Evolutionary conservation across 345 rosid genomes (phyloP), one percentile per base, ranked within the genome.

Genomic region (Eucalyptus rudis): DNA sequence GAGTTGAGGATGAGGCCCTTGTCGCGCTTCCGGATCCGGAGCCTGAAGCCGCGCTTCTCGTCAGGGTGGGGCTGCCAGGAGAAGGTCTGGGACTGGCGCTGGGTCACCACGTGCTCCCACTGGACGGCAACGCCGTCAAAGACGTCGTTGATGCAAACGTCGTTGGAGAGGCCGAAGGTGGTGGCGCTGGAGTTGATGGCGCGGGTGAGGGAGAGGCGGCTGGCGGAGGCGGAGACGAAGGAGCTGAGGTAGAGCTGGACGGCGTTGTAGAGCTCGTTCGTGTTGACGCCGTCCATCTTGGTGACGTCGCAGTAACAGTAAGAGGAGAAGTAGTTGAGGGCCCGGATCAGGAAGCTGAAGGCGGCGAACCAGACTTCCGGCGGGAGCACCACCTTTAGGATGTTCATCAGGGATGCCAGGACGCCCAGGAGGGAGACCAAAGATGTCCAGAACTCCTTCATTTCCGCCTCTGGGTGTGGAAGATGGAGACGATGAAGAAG

Each of bases 61-160:
- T 97, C 99, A 0, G 99, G 99, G 50, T 96, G 87, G 3, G 98
- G 98, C n/a, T 96, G 93, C 99, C 98, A 92, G 1, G 97, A 95
- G 85, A 96, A 95, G 13, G 96, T 90, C 89, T 95, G 97, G 15
- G 97, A 88, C 71, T 96, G 97, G 24, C 98, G 71, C 20, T 95
- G 96, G 3, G 96, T 93, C 20, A 96, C 99, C 6, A 96, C 93
- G 91, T 97, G 99, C 84, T 96, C 98, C 99, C 99, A 97, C 44
- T 92, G 92, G 66, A 97, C 94, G 15, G 93, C 87, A 79, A 91
- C 94, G 87, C 96, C 98, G 52, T 91, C 89, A 79, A 95, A 96
- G 14, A 94, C 59, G 89, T 96, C 99, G 1, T 10, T 10, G 62
- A 24, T 58, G 62, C 1, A 10, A 13, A 0, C 62, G 47, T 92